Base-by-base conservation (phyloP, 2,329 filamentous ascomycete species). In the Phialocephala sp. region DNA sequence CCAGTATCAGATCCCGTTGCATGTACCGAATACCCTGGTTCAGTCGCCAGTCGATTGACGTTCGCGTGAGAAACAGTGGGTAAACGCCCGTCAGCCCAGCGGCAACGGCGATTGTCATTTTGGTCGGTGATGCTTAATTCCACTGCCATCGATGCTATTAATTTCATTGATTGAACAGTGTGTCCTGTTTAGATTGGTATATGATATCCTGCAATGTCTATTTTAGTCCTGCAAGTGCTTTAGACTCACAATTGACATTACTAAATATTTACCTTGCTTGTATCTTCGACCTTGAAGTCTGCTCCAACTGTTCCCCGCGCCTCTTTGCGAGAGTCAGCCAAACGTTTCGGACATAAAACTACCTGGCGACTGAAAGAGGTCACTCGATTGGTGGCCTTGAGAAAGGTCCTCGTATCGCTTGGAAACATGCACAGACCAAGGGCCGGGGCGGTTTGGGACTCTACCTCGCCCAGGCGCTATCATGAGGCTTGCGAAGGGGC, bases 391-490 rank as follows among this genome's bases (percentile, higher is more conserved):
- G 27, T 27, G 24, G 22, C 47, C 41, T 64, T 61, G 56, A 32
- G 45, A 35, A n/a, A 36, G 27, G 47, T 32, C 32, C 58, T 57
- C 37, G 57, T 56, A 18, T 52, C 52, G 50, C 56, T 66, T 65
- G 61, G 59, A 66, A 66, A 56, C 64, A 54, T 56, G 66, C 66
- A 68, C 68, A 63, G 66, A 64, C 64, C 14, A 50, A 37, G 32
- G 58, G 15, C 9, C 61, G 37, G 59, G 61, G 52, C 36, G 45
- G 65, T 66, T 67, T 67, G 63, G 50, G 39, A 60, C 60, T 63
- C 65, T 43, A n/a, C 50, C 24, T 60, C 55, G 41, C 58, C 20
- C 39, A 61, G 52, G 47, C 43, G 24, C 22, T 37, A 39, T 45
- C 58, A 43, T 59, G 57, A 64, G 58, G 58, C 39, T 15, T 59